These are phyloP conservation scores for Amanita thiersii DNA, from an alignment of 768 basidiomycete species.

Conservation along the genomic window DNA sequence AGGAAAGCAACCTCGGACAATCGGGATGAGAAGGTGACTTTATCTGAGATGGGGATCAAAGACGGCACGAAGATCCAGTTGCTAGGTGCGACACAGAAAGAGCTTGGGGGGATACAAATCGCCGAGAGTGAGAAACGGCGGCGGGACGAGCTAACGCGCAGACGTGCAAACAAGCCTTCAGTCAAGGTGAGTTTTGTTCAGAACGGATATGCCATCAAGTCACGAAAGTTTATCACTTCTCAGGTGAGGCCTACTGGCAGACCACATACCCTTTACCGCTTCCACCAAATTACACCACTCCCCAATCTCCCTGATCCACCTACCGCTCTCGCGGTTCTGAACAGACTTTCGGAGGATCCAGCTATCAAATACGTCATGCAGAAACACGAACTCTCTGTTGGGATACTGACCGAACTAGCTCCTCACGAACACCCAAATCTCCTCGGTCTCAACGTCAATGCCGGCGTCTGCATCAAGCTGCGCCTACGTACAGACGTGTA, in stretches of 20 bases:
- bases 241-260: background rate
- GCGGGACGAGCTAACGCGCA: constrained; percentile 49
- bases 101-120: constrained; percentile 44
- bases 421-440: constrained; percentile 68
- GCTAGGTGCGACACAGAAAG: constrained; percentile 55
- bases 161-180: constrained; percentile 48
- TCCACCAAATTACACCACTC: constrained; percentile 58
- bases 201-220: too few species aligned
- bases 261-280: constrained; percentile 37
- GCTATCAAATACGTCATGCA: constrained; percentile 68
- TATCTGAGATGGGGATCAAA: constrained; percentile 45
- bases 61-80: constrained; percentile 62
- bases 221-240: too few species aligned
- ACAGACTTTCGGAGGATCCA: constrained; percentile 57
- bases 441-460: constrained; percentile 60
- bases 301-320: constrained; percentile 56
- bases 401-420: constrained; percentile 67
- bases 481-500: constrained; percentile 63
- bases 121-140: constrained; percentile 51
- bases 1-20: constrained; percentile 35
- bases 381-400: constrained; percentile 59
- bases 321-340: constrained; percentile 45
- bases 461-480: constrained; percentile 56
- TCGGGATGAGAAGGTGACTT: constrained; percentile 19
- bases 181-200: constrained; percentile 37